Percentiles rank a stretch among this genome's conserved stretches.
Conservation (phyloP, 192 early-diverging fungal genomes). For the Entomortierella chlamydospora region DNA sequence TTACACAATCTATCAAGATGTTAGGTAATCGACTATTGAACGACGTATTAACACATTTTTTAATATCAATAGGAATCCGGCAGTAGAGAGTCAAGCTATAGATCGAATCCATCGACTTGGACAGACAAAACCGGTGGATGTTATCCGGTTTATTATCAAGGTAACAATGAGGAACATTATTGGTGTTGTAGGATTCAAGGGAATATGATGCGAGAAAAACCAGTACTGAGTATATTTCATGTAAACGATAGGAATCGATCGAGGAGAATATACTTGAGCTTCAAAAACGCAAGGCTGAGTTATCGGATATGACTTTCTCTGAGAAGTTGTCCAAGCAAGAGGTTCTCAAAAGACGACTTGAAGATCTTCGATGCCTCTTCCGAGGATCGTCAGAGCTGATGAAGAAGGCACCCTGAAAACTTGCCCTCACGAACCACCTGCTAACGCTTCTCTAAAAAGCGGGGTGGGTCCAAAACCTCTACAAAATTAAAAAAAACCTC, state of each 20-base stretch:
- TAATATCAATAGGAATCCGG: slow-evolving; percentile 67
- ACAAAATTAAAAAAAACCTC: too few species aligned
- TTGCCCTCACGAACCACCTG: not conserved
- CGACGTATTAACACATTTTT: not conserved
- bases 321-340: slow-evolving; percentile 57
- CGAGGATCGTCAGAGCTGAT: slow-evolving; percentile 49
- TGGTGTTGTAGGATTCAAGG: not conserved
- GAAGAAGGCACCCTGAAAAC: slow-evolving; percentile 14
- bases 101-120: slow-evolving; percentile 87
- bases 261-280: slow-evolving; percentile 67
- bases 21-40: too few species aligned
- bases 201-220: too few species aligned
- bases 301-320: slow-evolving; percentile 55
- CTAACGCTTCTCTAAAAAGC: not conserved
- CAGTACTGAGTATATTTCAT: too few species aligned
- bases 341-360: slow-evolving; percentile 52
- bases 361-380: slow-evolving; percentile 53
- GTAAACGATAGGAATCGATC: slow-evolving; percentile 47
- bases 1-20: not conserved
- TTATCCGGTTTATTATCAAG: slow-evolving; percentile 73
- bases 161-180: too few species aligned
- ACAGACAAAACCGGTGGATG: slow-evolving; percentile 71
- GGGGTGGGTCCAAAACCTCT: not conserved
- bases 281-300: slow-evolving; percentile 59
- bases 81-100: slow-evolving; percentile 83